Evolutionary conservation across 805 yeast species (phyloP).

Genomic region (Zygoascus bituminiphila): DNA sequence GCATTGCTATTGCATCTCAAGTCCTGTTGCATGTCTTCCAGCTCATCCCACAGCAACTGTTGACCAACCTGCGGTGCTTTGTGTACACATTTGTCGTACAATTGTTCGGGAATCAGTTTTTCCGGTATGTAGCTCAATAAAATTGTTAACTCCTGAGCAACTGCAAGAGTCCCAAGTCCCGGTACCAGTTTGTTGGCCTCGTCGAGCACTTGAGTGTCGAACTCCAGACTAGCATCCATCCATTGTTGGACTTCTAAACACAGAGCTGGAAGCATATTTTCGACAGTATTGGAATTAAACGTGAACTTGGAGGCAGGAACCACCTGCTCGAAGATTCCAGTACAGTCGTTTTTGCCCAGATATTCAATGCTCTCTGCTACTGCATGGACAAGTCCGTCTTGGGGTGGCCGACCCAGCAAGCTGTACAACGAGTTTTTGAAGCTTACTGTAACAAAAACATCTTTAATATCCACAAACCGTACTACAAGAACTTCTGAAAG

Average conservation of each 20-base stretch:
- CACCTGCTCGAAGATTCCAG: background rate
- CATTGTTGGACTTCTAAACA: conserved; percentile 26
- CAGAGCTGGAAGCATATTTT: background rate
- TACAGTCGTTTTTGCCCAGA: background rate
- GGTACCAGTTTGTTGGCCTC: conserved; percentile 22
- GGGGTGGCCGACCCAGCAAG: background rate
- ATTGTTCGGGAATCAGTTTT: conserved; percentile 31
- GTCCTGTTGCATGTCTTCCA: background rate
- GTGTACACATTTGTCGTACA: background rate
- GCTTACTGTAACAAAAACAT: conserved; percentile 23
- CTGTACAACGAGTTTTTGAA: conserved; percentile 18
- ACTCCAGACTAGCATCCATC: conserved; percentile 28
- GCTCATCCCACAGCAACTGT: background rate
- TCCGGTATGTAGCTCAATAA: conserved; percentile 33
- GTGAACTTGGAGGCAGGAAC: background rate
- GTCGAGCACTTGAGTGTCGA: conserved; percentile 26
- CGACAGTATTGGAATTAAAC: background rate
- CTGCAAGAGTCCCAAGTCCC: conserved; percentile 37
- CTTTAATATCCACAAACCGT: conserved; percentile 26
- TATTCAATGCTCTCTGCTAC: background rate
- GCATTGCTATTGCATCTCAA: background rate
- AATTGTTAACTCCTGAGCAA: conserved; percentile 23
- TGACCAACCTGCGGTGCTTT: background rate
- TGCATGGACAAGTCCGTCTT: background rate
- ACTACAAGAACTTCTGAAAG: conserved; percentile 23